These are phyloP conservation scores for Nakazawaea ambrosiae DNA, from an alignment of 805 yeast genomes.

Conservation along the genomic window DNA sequence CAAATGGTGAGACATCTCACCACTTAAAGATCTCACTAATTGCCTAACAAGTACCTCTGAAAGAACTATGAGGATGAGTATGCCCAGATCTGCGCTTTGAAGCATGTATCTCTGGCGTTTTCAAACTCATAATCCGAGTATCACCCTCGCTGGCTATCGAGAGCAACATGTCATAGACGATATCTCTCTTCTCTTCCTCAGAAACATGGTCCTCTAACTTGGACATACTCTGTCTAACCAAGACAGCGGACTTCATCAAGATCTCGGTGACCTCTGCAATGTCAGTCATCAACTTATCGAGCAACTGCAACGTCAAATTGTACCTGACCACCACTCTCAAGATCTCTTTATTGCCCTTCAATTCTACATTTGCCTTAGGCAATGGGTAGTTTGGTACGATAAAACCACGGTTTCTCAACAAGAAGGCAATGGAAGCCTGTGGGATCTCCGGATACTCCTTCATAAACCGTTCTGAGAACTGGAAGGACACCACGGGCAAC, in stretches of 20 bases:
- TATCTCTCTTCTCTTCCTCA: constrained; percentile 22
- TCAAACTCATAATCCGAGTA: constrained; percentile 26
- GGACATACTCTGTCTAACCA: constrained; percentile 24
- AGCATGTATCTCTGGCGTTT: constrained; percentile 1
- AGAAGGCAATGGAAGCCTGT: constrained; percentile 63
- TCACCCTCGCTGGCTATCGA: constrained; percentile 53
- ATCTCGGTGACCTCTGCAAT: constrained; percentile 45
- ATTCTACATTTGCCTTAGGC: constrained; percentile 39
- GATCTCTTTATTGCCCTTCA: constrained; percentile 55
- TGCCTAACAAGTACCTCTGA: constrained; percentile 24
- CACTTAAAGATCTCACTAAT: too few species aligned
- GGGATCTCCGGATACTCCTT: constrained; percentile 72
- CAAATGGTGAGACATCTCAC: too few species aligned
- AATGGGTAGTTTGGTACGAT: constrained; percentile 86
- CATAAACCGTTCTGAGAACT: constrained; percentile 52
- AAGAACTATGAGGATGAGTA: constrained; percentile 17
- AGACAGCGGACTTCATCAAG: constrained; percentile 39
- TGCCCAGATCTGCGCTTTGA: not conserved
- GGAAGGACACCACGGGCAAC: constrained; percentile 85
- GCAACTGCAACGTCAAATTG: constrained; percentile 52
- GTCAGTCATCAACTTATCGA: constrained; percentile 60
- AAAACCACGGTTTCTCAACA: constrained; percentile 76
- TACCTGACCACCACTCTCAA: constrained; percentile 79
- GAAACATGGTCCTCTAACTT: not conserved
- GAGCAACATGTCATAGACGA: constrained; percentile 40